Percentiles rank a stretch among this genome's conserved stretches.
These are phyloP conservation scores for Bothriochloa decipiens DNA, from an alignment of 176 grass and related monocot species.

Conservation along the genomic window DNA sequence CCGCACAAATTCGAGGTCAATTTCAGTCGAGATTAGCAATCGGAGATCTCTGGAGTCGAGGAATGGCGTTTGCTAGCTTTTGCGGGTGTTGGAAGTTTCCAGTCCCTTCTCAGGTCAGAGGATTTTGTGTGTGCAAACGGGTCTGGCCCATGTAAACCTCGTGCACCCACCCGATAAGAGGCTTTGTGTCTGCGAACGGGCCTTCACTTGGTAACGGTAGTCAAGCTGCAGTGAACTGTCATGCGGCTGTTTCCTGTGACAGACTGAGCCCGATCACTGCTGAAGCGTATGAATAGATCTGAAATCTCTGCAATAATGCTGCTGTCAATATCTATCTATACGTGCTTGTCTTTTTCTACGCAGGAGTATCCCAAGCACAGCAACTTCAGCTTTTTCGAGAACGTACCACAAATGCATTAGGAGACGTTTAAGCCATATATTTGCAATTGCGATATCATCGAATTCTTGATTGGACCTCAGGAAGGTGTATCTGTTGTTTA, in stretches of 20 bases:
- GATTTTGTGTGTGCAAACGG: not conserved
- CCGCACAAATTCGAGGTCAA: conserved; percentile 21
- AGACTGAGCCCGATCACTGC: not conserved
- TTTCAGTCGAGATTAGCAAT: conserved; percentile 26
- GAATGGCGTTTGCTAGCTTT: conserved; percentile 38
- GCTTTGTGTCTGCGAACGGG: not conserved
- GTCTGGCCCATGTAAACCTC: conserved; percentile 16
- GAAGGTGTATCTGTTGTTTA: not conserved
- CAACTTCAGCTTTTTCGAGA: not conserved
- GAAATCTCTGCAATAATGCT: conserved; percentile 2
- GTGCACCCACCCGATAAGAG: conserved; percentile 20
- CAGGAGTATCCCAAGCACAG: not conserved
- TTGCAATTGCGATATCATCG: conserved; percentile 18
- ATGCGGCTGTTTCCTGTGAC: not conserved
- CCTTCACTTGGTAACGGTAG: conserved; percentile 20
- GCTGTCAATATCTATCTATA: not conserved
- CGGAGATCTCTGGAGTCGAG: conserved; percentile 47
- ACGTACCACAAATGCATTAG: not conserved
- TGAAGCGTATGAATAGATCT: not conserved
- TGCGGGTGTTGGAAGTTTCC: conserved; percentile 43
- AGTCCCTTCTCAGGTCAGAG: not conserved
- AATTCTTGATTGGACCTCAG: not conserved
- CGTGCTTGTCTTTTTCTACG: not conserved
- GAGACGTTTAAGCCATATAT: not conserved
- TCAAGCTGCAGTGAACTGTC: conserved; percentile 25